Evolutionary conservation across 768 basidiomycete genomes (phyloP).

Genomic region (Auriscalpium microsporum): DNA sequence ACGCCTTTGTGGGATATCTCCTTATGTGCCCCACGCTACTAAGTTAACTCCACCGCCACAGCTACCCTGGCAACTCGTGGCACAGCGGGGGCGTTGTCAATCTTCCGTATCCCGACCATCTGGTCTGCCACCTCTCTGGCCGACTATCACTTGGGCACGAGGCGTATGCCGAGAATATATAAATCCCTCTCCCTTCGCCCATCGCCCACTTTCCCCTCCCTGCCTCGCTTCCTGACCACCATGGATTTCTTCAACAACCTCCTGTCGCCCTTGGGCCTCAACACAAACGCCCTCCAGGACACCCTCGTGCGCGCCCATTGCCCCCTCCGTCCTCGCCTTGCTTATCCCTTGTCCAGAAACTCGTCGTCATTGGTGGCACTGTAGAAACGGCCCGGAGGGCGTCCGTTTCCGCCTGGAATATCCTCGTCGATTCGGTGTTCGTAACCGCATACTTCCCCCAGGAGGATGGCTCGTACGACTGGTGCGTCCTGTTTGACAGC

Average conservation of each 20-base stretch:
- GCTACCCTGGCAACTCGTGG: neutral
- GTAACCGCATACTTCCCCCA: constrained; percentile 83
- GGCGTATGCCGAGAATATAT: constrained; percentile 13
- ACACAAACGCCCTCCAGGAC: constrained; percentile 65
- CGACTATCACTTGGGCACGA: constrained; percentile 11
- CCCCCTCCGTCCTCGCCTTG: neutral
- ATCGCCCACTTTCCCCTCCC: constrained; percentile 11
- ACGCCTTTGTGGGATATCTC: too few relatives aligned
- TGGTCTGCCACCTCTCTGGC: too few relatives aligned
- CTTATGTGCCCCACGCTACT: too few relatives aligned
- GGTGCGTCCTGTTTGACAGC: constrained; percentile 33
- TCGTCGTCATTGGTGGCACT: constrained; percentile 84
- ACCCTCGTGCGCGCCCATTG: constrained; percentile 47
- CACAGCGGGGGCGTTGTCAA: too few relatives aligned
- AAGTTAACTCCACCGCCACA: neutral
- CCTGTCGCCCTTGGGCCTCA: constrained; percentile 58
- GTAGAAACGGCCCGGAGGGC: constrained; percentile 78
- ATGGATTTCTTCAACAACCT: constrained; percentile 71
- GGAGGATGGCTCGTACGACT: constrained; percentile 83
- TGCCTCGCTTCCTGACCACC: constrained; percentile 4
- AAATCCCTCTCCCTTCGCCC: constrained; percentile 6
- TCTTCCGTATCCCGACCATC: too few relatives aligned
- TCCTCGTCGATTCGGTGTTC: constrained; percentile 86
- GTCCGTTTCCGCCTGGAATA: constrained; percentile 82
- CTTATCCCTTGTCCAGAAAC: constrained; percentile 45